Conservation (phyloP, 2,329 filamentous ascomycete species). For the Alternaria atra region DNA sequence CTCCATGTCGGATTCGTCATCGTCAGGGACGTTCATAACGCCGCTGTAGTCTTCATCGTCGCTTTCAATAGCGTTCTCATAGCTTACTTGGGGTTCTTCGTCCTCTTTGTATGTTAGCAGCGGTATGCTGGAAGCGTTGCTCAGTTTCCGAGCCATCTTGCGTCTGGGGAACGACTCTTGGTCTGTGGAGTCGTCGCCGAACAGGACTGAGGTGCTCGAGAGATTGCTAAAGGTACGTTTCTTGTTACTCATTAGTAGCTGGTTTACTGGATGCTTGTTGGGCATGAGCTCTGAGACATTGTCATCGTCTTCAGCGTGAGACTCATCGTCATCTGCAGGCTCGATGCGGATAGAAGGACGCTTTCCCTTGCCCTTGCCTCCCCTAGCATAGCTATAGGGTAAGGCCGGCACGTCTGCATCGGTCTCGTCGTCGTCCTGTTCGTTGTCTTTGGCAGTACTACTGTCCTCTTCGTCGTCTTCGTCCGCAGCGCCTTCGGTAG, state of each 20-base stretch:
- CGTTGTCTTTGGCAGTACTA: conserved; percentile 40
- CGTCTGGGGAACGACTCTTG: conserved; percentile 47
- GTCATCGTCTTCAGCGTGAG: conserved; percentile 43
- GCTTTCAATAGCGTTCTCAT: conserved; percentile 50
- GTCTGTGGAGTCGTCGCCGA: conserved; percentile 46
- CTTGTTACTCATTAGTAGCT: conserved; percentile 44
- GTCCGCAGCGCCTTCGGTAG: conserved; percentile 40
- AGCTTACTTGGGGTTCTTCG: conserved; percentile 26
- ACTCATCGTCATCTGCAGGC: conserved; percentile 42
- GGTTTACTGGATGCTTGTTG: conserved; percentile 41
- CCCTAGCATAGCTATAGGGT: conserved; percentile 44
- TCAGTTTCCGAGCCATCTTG: conserved; percentile 50
- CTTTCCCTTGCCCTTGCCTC: conserved; percentile 49
- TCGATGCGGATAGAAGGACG: conserved; percentile 49
- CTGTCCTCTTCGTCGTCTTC: conserved; percentile 50
- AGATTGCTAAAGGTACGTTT: conserved; percentile 53
- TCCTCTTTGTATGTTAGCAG: conserved; percentile 48
- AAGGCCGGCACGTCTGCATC: conserved; percentile 46
- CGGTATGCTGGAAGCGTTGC: conserved; percentile 44
- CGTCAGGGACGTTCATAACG: conserved; percentile 80
- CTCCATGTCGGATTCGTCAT: conserved; percentile 79
- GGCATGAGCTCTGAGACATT: conserved; percentile 35
- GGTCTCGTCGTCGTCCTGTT: conserved; percentile 47
- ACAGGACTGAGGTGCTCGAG: conserved; percentile 50
- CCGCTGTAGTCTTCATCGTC: conserved; percentile 68